Evolutionary conservation across 441 rosid genomes (phyloP), one percentile per base, ranked within the genome.

Genomic region (Syzygium malaccense): DNA sequence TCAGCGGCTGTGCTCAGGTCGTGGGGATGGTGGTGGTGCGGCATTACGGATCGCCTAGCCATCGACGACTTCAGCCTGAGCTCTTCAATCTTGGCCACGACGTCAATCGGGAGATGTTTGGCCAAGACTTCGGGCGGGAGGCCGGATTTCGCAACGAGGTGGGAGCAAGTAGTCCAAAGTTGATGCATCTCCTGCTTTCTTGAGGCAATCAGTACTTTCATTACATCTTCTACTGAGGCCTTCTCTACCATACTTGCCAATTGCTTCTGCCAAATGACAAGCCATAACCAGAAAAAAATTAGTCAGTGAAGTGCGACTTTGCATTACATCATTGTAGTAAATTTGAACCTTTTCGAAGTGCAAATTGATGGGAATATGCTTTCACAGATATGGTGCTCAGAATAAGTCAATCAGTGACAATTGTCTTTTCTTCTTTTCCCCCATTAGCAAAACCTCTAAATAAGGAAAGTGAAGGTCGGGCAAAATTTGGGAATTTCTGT

Each of bases 71-170:
- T 97, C 86, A 95, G 96, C 55, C 99, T 97, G 37, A 98, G 92
- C 93, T 97, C 99, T 90, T 97, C 99, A 12, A 98, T 97, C 90
- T 96, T 98, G 87, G 97, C 94, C 4, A 97, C 99, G 0, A 98
- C 98, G 4, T 98, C 99, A 5, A 96, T 93, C 2, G 99, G 94
- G 56, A 98, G 94, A 90, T 98, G 99, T 78, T 97, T 98, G 48
- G 98, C 96, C n/a, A 86, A 87, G 79, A 89, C 53, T 51, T 89
- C 86, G 6, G 90, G 54, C 4, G 88, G 88, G 19, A 89, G 90
- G 51, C 88, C 88, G 6, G 90, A 89, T 83, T 89, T 89, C 0
- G 90, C 88, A 8, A 89, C 83, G n/a, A 89, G 86, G 57, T 89
- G 90, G 45, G 88, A 89, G 49, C 88, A 89, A 14, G 90, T 86